These are phyloP conservation scores for Ministeria vibrans DNA, from an alignment of 78 protist genomes.

Conservation along the genomic window DNA sequence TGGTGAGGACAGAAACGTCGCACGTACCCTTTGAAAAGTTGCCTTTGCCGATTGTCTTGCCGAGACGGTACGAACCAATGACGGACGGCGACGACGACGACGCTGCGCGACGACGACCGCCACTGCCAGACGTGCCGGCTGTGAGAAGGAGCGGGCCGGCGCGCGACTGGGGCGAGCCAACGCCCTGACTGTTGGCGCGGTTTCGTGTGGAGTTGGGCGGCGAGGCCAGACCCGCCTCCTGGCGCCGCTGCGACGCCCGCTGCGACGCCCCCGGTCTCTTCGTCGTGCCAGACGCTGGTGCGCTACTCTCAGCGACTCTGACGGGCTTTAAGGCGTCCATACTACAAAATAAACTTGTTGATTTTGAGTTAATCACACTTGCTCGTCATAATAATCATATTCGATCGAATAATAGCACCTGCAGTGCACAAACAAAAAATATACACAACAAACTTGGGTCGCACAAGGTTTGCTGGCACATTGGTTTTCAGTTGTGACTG, in stretches of 20 bases:
- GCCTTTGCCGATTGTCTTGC: constrained; percentile 75
- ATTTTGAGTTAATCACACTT: background rate
- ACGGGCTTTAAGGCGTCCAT: background rate
- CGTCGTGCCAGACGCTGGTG: background rate
- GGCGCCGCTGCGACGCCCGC: background rate
- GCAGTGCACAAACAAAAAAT: background rate
- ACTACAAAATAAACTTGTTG: background rate
- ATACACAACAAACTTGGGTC: background rate
- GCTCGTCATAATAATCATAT: background rate
- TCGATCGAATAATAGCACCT: background rate
- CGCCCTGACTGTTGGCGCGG: background rate
- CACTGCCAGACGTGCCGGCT: background rate
- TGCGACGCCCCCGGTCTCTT: background rate
- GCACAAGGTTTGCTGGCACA: background rate
- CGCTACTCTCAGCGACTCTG: background rate
- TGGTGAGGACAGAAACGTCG: too few species aligned
- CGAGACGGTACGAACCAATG: constrained; percentile 65
- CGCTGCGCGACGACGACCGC: background rate
- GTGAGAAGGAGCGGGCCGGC: background rate
- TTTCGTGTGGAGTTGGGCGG: background rate
- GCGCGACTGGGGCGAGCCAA: background rate
- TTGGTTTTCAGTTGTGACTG: background rate
- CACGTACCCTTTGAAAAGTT: constrained; percentile 79
- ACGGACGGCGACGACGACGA: background rate
- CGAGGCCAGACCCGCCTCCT: background rate